phyloP scores from a whole-genome alignment of 2,329 filamentous ascomycete species.

The Trichoderma sp. region DNA sequence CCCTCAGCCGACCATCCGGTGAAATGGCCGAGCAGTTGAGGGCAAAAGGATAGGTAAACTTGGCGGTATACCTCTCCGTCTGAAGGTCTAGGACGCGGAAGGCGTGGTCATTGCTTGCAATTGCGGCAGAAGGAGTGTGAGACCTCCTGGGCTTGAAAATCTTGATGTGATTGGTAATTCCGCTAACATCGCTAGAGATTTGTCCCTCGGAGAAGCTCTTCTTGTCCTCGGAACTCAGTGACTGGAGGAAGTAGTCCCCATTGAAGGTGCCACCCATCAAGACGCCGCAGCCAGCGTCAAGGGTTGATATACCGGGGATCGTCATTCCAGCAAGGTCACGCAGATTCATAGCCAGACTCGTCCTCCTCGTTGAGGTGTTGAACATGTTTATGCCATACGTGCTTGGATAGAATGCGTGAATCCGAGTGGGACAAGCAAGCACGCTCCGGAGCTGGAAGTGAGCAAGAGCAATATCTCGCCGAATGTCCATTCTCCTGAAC shows the following conservation, averaged over 20 bases:
- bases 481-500: conserved; percentile 56
- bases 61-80: conserved; percentile 56
- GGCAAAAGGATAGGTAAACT: conserved; percentile 54
- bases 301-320: conserved; percentile 44
- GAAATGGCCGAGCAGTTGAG: conserved; percentile 73
- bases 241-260: conserved; percentile 52
- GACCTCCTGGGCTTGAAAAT: conserved; percentile 53
- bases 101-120: conserved; percentile 60
- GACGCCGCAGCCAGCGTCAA: conserved; percentile 52
- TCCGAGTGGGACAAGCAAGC: conserved; percentile 54
- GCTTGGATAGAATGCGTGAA: conserved; percentile 56
- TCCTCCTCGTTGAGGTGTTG: conserved; percentile 47
- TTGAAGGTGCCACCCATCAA: conserved; percentile 58
- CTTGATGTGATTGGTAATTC: conserved; percentile 64
- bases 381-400: conserved; percentile 48
- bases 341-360: conserved; percentile 45
- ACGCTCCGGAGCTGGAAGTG: conserved; percentile 66
- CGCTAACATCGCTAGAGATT: conserved; percentile 47
- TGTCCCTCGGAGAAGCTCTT: conserved; percentile 41
- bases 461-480: conserved; percentile 51
- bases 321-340: conserved; percentile 36
- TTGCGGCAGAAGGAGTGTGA: conserved; percentile 52
- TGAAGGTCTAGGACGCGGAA: conserved; percentile 58
- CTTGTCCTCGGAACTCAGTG: conserved; percentile 40
- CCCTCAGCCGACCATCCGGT: conserved; percentile 66